Base-by-base conservation (phyloP, 306 rosid genomes). In the Delonix regia region DNA sequence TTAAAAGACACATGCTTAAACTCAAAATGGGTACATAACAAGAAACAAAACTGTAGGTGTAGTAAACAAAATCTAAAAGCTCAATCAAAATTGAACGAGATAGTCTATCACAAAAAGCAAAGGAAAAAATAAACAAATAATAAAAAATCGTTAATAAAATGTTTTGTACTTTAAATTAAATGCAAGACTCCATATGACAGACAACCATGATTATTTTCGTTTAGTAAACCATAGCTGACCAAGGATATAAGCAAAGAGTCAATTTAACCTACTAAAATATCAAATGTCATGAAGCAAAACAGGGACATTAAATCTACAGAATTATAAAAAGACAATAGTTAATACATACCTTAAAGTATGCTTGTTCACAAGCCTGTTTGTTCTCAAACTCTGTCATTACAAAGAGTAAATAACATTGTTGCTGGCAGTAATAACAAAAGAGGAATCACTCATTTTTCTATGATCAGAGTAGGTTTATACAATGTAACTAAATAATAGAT, bases 321-420 rank as follows among this genome's bases (percentile, higher is more conserved):
- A 65, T 62, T 15, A 13, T 27, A 39, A 9, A 38, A 27, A 42
- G 13, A 48, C n/a, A 24, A 3, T 34, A 27, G 9, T 68, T 44
- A 47, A 59, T 64, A 76, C 88, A 44, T 76, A 95, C 99, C 99
- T 95, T 95, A 76, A 86, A 95, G 90, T 93, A 95, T 57, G 99
- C 97, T 70, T 90, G 90, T 83, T 95, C 98, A 80, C 99, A 95
- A 34, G 96, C 85, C 70, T 69, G 85, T 44, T 71, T 76, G 59
- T 84, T 83, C 78, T 95, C 99, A 82, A 95, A 95, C 84, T 93
- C 96, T 95, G 98, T 71, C 79, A 75, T 34, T 18, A 71, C 52
- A 36, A 71, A 2, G 25, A 57, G 79, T 33, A 81, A 80, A 68
- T 57, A 83, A 78, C 39, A 60, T 21, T 45, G 27, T 78, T 69